Conservation (phyloP, 495 filamentous ascomycete species). For the Hypoxylon crocopeplum region DNA sequence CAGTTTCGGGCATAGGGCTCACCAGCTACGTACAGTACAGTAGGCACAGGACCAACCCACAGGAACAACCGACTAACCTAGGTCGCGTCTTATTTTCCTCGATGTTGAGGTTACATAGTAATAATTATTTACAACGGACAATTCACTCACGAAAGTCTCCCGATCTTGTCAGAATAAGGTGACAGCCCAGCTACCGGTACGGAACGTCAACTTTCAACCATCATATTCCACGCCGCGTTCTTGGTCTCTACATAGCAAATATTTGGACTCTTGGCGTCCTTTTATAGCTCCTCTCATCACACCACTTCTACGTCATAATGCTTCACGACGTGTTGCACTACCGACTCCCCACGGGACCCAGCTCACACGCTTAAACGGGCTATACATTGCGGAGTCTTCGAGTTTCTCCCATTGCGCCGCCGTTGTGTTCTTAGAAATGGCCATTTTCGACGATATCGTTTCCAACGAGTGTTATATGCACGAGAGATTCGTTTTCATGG, state of each 20-base stretch:
- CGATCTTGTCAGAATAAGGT: too few relatives aligned
- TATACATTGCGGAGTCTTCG: constrained; percentile 3
- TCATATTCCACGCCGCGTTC: constrained; percentile 15
- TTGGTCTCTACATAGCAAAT: constrained; percentile 11
- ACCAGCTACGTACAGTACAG: not conserved
- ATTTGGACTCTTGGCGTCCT: constrained; percentile 23
- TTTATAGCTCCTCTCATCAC: constrained; percentile 32
- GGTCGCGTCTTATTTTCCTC: constrained; percentile 1
- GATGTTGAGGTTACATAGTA: too few relatives aligned
- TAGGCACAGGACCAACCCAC: constrained; percentile 1
- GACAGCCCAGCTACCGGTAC: constrained; percentile 7
- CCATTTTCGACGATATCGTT: constrained; percentile 2
- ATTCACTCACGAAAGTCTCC: too few relatives aligned
- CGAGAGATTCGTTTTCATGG: not conserved
- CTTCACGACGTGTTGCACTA: constrained; percentile 23
- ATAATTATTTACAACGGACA: too few relatives aligned
- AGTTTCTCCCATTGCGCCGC: too few relatives aligned
- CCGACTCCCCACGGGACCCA: constrained; percentile 21
- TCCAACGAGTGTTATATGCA: not conserved
- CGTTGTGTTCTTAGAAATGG: constrained; percentile 6
- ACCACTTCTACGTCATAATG: constrained; percentile 38
- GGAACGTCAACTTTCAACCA: constrained; percentile 14
- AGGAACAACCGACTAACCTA: not conserved
- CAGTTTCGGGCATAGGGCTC: constrained; percentile 8
- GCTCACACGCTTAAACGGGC: constrained; percentile 10